Evolutionary conservation across 2,329 filamentous ascomycete species (phyloP), one percentile per base, ranked within the genome.

Genomic region (Sporothrix schenckii): DNA sequence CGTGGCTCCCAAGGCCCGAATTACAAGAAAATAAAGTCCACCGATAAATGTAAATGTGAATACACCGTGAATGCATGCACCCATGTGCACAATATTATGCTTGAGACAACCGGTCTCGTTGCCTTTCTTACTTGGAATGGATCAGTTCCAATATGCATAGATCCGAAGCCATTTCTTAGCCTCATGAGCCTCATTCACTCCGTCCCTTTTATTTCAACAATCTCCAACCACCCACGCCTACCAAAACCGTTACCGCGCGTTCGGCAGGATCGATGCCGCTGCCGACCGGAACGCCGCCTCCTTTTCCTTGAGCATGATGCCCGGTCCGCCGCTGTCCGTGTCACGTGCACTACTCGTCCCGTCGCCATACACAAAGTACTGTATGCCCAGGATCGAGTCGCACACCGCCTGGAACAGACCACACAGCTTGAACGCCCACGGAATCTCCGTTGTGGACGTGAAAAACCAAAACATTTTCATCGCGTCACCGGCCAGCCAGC

Each of bases 381-480:
- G 92, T 19, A 90, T 78, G 1, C 91, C 92, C 60, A 95, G 83
- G 73, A 91, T 89, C 65, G 84, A 80, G 81, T 96, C 92, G 80
- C 92, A 94, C 27, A 82, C 83, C 24, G 91, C 91, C 83, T 95
- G 92, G 80, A 95, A 93, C 69, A 93, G 84, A 74, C 91, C 92
- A 77, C 92, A 94, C 24, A 92, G 80, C 82, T 94, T 94, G 80
- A 95, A 96, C 1, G 91, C 88, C 85, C 86, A 86, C 0, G 92
- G 92, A 44, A 95, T 92, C 76, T 86, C 83, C 4, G 87, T 87
- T 1, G 85, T 87, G 0, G 90, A 87, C 1, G 89, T 91, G 72
- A 94, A 91, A 82, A 94, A 95, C 88, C 88, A 91, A 76, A 93
- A 91, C 85, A 94, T 91, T 84, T 96, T 96, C 89, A 95, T 93